Conservation (phyloP, 2,329 filamentous ascomycete species). For the Diaporthe helianthi region DNA sequence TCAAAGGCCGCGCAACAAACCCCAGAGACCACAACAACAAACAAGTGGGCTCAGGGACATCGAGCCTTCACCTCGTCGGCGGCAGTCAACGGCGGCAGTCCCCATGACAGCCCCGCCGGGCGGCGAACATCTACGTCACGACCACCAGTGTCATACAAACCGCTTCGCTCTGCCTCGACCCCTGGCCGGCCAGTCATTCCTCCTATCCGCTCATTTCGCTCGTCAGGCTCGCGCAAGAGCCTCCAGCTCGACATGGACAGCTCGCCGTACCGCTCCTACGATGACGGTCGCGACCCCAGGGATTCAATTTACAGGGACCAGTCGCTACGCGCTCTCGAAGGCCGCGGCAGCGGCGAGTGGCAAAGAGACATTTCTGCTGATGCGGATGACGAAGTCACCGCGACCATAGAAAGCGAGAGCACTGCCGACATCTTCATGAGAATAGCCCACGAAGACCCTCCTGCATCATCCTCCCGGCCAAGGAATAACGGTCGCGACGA, state of each 20-base stretch:
- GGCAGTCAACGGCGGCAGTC: slow-evolving; percentile 23
- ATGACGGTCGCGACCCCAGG: slow-evolving; percentile 50
- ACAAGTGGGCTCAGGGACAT: slow-evolving; percentile 51
- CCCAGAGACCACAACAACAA: slow-evolving; percentile 44
- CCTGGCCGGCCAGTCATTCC: slow-evolving; percentile 49
- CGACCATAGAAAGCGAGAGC: slow-evolving; percentile 40
- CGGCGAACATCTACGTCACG: slow-evolving; percentile 48
- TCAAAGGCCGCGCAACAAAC: slow-evolving; percentile 36
- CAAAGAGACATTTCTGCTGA: slow-evolving; percentile 48
- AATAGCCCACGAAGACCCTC: slow-evolving; percentile 62
- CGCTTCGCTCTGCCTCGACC: slow-evolving; percentile 44
- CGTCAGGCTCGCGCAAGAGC: slow-evolving; percentile 64
- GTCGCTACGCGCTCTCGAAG: slow-evolving; percentile 60
- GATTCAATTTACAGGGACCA: slow-evolving; percentile 56
- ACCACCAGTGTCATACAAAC: slow-evolving; percentile 60
- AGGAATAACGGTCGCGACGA: slow-evolving; percentile 44
- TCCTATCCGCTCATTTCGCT: slow-evolving; percentile 63
- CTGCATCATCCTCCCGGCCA: slow-evolving; percentile 42
- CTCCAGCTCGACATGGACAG: slow-evolving; percentile 59
- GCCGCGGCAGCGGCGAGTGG: slow-evolving; percentile 47
- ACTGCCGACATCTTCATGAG: slow-evolving; percentile 65
- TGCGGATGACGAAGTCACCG: slow-evolving; percentile 51
- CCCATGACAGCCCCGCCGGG: slow-evolving; percentile 37
- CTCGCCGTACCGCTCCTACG: slow-evolving; percentile 51
- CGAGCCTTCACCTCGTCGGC: slow-evolving; percentile 57